Conservation (phyloP, 495 filamentous ascomycete genomes). For the Lindgomyces ingoldianus region DNA sequence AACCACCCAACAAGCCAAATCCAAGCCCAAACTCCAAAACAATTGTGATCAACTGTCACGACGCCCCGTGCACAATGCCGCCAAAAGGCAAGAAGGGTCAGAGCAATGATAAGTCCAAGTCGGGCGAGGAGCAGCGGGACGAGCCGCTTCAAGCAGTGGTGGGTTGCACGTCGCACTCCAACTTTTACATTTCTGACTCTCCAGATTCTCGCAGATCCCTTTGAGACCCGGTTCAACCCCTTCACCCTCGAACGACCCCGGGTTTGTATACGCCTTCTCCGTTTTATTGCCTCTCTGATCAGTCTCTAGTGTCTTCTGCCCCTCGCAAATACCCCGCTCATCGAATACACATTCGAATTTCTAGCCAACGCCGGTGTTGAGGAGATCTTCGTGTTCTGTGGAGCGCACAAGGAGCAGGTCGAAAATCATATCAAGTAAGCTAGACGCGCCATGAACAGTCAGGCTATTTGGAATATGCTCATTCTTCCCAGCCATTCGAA, state of each 20-base stretch:
- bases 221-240: constrained; percentile 85
- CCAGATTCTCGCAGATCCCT: constrained; percentile 78
- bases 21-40: background rate
- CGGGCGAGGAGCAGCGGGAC: constrained; percentile 68
- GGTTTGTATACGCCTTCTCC: constrained; percentile 58
- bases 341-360: constrained; percentile 97
- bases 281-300: constrained; percentile 12
- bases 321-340: constrained; percentile 87
- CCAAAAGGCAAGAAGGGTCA: constrained; percentile 59
- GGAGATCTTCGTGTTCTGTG: constrained; percentile 89
- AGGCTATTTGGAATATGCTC: background rate
- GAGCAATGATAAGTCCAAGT: constrained; percentile 62
- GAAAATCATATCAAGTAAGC: constrained; percentile 77
- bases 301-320: constrained; percentile 79
- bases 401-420: constrained; percentile 84
- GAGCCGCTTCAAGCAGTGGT: constrained; percentile 90
- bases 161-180: constrained; percentile 38
- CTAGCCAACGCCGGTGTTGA: constrained; percentile 90
- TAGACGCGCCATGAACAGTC: background rate
- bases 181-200: constrained; percentile 23
- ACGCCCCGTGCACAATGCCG: constrained; percentile 43
- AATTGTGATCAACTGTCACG: background rate
- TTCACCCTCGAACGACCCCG: constrained; percentile 87
- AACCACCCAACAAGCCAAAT: background rate
- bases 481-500: constrained; percentile 58